Percentiles rank a stretch among this genome's conserved stretches.
phyloP scores from a whole-genome alignment of 306 rosid genomes.

The Pueraria montana region DNA sequence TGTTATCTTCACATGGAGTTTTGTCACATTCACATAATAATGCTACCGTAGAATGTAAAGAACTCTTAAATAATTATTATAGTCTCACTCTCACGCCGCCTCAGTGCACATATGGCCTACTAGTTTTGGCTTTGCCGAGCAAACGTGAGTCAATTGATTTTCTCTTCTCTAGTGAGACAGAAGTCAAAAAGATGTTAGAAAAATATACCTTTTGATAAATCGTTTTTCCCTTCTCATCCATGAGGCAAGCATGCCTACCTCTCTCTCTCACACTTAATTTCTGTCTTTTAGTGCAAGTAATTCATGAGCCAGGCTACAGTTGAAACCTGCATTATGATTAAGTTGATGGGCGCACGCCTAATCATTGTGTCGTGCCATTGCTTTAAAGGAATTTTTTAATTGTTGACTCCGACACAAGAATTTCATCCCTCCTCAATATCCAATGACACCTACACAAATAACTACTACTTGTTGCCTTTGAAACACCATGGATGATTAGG shows the following conservation, averaged over 20 bases:
- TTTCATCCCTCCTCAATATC: constrained; percentile 36
- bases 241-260: constrained; percentile 43
- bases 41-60: no score
- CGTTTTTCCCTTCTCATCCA: no score
- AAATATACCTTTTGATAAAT: no score
- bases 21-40: no score
- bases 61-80: no score
- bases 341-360: constrained; percentile 75
- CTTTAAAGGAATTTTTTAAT: constrained; percentile 61
- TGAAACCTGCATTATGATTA: constrained; percentile 46
- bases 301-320: constrained; percentile 37
- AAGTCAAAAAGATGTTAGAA: no score
- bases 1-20: no score
- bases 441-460: constrained; percentile 27
- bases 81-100: no score
- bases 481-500: constrained; percentile 29
- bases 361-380: constrained; percentile 72
- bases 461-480: neutral
- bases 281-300: constrained; percentile 38
- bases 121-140: no score
- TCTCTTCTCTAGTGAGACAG: no score
- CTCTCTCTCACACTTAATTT: neutral
- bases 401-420: constrained; percentile 67
- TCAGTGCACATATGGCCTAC: no score
- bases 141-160: no score